phyloP scores from a whole-genome alignment of 768 basidiomycete genomes.

The Epithele typhae region DNA sequence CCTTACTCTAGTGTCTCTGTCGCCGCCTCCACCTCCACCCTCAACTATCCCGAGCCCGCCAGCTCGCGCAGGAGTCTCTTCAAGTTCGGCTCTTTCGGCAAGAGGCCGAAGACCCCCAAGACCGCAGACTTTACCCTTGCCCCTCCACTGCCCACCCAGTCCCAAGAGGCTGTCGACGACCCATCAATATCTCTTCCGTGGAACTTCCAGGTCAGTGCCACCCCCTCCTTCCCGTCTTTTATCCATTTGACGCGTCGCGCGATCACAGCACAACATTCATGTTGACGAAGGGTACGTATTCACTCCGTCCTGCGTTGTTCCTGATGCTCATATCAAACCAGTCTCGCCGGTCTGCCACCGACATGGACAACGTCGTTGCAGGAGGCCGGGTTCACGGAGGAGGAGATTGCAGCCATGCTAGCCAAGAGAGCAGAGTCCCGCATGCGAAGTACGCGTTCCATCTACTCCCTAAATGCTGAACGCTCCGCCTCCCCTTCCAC shows the following conservation, averaged over 20 bases:
- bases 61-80: conserved; percentile 29
- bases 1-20: conserved; percentile 1
- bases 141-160: background rate
- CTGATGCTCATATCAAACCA: conserved; percentile 19
- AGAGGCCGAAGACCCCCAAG: conserved; percentile 29
- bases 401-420: conserved; percentile 62
- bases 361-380: conserved; percentile 65
- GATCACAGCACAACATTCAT: conserved; percentile 69
- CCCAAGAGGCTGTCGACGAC: conserved; percentile 36
- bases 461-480: conserved; percentile 14
- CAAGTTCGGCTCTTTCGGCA: conserved; percentile 33
- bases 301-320: background rate
- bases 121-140: conserved; percentile 16
- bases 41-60: conserved; percentile 21
- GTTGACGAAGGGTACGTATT: conserved; percentile 68
- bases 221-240: background rate
- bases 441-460: conserved; percentile 15
- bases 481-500: conserved; percentile 9
- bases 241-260: too few relatives aligned
- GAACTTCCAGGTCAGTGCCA: conserved; percentile 62
- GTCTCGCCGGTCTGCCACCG: conserved; percentile 64
- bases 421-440: conserved; percentile 28
- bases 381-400: conserved; percentile 60
- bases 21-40: conserved; percentile 11
- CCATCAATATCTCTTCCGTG: conserved; percentile 64